Conservation (phyloP, 2,329 filamentous ascomycete species). For the Pyricularia sp. region DNA sequence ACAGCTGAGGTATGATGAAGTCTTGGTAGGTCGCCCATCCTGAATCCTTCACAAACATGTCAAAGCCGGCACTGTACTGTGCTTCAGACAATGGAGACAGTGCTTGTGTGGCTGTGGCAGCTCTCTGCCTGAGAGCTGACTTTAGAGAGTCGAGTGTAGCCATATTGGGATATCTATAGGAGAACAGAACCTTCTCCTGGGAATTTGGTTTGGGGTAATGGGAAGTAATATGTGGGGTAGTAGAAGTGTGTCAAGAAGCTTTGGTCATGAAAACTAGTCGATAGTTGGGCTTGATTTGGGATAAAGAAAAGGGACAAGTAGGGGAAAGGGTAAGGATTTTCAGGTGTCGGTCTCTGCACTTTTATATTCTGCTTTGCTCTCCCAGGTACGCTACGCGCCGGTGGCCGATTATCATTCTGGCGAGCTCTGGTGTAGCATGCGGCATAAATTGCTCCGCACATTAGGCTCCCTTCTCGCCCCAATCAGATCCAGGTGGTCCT, state of each 20-base stretch:
- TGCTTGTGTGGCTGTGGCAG: slow-evolving; percentile 14
- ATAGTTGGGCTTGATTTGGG: neutral
- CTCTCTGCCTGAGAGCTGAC: slow-evolving; percentile 24
- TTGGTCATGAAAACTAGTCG: neutral
- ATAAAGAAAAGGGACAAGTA: neutral
- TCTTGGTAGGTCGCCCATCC: slow-evolving; percentile 29
- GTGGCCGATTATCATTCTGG: neutral
- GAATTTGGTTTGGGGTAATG: neutral
- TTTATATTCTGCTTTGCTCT: neutral
- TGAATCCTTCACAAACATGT: slow-evolving; percentile 25
- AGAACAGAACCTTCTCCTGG: neutral
- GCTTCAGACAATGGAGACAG: slow-evolving; percentile 27
- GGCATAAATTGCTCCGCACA: neutral
- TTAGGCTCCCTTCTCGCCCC: neutral
- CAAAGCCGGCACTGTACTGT: slow-evolving; percentile 39
- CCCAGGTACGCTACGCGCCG: neutral
- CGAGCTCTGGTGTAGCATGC: neutral
- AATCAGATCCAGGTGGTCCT: neutral
- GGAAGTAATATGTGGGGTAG: neutral
- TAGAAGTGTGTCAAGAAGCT: neutral
- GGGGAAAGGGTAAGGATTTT: neutral
- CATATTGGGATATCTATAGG: slow-evolving; percentile 19
- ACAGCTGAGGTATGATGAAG: slow-evolving; percentile 43
- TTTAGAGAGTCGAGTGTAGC: slow-evolving; percentile 34
- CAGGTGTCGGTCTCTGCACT: neutral